Conservation (phyloP, 75 land plant species). For the Picea glauca region DNA sequence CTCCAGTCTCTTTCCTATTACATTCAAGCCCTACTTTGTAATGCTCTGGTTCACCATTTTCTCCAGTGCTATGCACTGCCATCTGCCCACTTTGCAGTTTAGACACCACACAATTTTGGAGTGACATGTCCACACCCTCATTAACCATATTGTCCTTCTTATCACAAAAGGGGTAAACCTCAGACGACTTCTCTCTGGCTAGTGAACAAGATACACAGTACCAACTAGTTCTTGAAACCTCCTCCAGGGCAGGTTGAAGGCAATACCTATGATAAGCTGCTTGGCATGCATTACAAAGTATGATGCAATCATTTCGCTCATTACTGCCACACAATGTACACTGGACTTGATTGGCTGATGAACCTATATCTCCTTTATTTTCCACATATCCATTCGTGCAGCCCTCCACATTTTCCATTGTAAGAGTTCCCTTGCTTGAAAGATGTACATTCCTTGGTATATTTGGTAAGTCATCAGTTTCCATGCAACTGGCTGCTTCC, state of each 20-base stretch:
- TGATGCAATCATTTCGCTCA: conserved; percentile 2
- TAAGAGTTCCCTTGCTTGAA: conserved; percentile 6
- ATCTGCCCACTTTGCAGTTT: conserved; percentile 25
- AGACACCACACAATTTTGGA: conserved; percentile 18
- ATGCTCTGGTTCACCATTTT: not conserved
- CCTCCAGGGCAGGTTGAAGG: conserved; percentile 9
- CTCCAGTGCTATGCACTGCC: conserved; percentile 17
- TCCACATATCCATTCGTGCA: conserved; percentile 1
- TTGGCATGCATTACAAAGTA: conserved; percentile 10
- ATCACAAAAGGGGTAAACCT: not conserved
- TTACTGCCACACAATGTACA: conserved; percentile 4
- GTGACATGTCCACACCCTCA: not conserved
- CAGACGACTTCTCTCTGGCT: not conserved
- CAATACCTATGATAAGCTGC: conserved; percentile 17
- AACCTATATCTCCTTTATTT: not conserved
- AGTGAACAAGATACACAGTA: conserved; percentile 12
- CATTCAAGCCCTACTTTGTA: not conserved
- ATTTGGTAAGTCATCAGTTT: not conserved
- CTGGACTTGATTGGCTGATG: not conserved
- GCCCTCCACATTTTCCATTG: not conserved
- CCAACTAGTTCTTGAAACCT: conserved; percentile 7
- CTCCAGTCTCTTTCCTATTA: not conserved
- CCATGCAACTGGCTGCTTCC: not conserved
- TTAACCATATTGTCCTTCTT: not conserved
- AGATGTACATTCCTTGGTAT: not conserved